These are phyloP conservation scores for Ligustrum vulgare DNA, from an alignment of 257 asterid species.

Conservation along the genomic window DNA sequence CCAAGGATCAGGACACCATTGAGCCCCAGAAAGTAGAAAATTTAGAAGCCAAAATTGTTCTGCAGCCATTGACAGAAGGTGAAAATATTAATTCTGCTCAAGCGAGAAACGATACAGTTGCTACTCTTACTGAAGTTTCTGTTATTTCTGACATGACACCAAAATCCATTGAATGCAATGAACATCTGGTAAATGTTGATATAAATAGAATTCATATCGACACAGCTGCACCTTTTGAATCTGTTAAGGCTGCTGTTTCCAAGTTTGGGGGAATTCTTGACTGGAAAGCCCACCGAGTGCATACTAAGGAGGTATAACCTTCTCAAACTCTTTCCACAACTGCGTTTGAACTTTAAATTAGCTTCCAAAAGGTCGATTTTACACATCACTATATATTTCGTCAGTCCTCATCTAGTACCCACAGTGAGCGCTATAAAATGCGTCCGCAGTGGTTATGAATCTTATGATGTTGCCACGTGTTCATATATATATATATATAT, in stretches of 20 bases:
- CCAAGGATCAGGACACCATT: constrained; percentile 19
- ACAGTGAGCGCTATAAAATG: too few relatives aligned
- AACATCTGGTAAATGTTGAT: constrained; percentile 25
- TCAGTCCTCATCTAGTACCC: too few relatives aligned
- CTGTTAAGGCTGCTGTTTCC: constrained; percentile 96
- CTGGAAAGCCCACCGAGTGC: constrained; percentile 96
- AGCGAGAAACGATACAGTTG: constrained; percentile 32
- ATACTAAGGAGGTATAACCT: constrained; percentile 76
- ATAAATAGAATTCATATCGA: constrained; percentile 56
- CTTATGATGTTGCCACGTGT: too few relatives aligned
- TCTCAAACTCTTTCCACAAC: constrained; percentile 1
- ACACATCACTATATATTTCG: neutral
- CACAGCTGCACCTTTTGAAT: constrained; percentile 89
- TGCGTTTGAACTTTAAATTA: neutral
- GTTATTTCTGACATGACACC: constrained; percentile 19
- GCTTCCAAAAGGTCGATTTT: neutral
- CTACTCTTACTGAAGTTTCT: constrained; percentile 37
- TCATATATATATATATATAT: too few relatives aligned
- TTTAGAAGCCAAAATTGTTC: constrained; percentile 27
- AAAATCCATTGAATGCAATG: constrained; percentile 25
- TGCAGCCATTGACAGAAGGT: constrained; percentile 31
- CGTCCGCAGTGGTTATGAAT: too few relatives aligned
- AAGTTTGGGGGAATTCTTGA: constrained; percentile 98
- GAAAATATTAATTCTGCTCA: constrained; percentile 35
- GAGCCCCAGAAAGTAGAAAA: constrained; percentile 28